These are phyloP conservation scores for Colletotrichum navitas DNA, from an alignment of 2,329 filamentous ascomycete genomes.

Conservation along the genomic window DNA sequence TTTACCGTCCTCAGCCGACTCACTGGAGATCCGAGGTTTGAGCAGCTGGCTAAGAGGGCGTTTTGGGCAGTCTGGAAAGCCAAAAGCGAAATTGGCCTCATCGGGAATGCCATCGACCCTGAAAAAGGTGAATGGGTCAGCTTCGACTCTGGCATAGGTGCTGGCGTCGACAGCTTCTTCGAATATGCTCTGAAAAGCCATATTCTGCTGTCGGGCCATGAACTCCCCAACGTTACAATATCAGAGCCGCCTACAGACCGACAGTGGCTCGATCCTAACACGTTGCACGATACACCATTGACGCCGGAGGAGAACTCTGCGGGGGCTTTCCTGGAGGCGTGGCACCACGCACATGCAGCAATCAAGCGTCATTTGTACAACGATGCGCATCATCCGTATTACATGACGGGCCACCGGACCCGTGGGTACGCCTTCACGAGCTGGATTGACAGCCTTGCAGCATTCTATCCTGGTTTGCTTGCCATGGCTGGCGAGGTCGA, in stretches of 20 bases:
- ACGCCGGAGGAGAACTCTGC: conserved; percentile 76
- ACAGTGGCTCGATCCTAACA: conserved; percentile 73
- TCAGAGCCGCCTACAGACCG: conserved; percentile 52
- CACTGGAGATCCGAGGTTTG: conserved; percentile 88
- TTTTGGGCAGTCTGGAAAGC: conserved; percentile 98
- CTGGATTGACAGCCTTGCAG: conserved; percentile 96
- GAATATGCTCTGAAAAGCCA: conserved; percentile 97
- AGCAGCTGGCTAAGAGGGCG: conserved; percentile 88
- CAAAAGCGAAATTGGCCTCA: conserved; percentile 85
- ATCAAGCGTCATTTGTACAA: conserved; percentile 95
- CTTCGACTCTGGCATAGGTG: conserved; percentile 92
- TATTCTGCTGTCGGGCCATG: conserved; percentile 85
- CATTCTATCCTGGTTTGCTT: conserved; percentile 93
- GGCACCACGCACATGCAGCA: conserved; percentile 86
- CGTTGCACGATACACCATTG: conserved; percentile 67
- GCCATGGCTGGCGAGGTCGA: conserved; percentile 89
- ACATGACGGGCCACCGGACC: conserved; percentile 88
- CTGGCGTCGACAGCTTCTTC: conserved; percentile 97
- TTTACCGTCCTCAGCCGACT: conserved; percentile 91
- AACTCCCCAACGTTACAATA: conserved; percentile 65
- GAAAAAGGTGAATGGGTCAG: conserved; percentile 92
- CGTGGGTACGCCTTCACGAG: conserved; percentile 90
- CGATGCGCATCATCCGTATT: conserved; percentile 88
- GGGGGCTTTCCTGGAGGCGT: conserved; percentile 83
- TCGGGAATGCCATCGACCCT: conserved; percentile 92